A percentile compares a stretch with the other conserved stretches of the same genome.
phyloP scores from a whole-genome alignment of 2,329 filamentous ascomycete species.

The Colletotrichum eleusines region DNA sequence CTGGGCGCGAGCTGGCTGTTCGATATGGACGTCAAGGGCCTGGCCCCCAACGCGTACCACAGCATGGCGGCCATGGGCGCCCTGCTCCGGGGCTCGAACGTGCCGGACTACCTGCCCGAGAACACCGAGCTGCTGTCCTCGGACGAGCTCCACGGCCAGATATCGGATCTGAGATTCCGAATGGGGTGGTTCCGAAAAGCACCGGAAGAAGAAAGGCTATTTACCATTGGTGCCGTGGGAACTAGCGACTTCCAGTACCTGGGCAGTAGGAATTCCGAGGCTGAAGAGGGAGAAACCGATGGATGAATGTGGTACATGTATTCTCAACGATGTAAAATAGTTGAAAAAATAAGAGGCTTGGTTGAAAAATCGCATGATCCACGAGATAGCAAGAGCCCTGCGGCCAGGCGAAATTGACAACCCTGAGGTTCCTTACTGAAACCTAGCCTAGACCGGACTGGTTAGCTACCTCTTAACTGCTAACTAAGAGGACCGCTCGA shows the following conservation, averaged over 20 bases:
- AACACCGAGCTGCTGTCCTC: not conserved
- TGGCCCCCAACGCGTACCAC: constrained; percentile 16
- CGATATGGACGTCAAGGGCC: constrained; percentile 17
- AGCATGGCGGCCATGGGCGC: constrained; percentile 5
- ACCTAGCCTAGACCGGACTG: no score
- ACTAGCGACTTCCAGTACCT: not conserved
- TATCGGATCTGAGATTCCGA: constrained; percentile 5
- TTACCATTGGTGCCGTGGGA: constrained; percentile 11
- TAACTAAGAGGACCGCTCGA: no score
- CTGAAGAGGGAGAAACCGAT: not conserved
- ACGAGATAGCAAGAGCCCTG: no score
- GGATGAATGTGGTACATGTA: not conserved
- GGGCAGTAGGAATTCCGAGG: not conserved
- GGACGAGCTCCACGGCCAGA: not conserved
- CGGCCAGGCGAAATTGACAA: no score
- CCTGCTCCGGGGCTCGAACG: constrained; percentile 16
- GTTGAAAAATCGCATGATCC: no score
- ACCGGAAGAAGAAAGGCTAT: not conserved
- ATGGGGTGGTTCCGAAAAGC: constrained; percentile 15
- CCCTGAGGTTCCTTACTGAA: no score
- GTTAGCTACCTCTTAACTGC: no score
- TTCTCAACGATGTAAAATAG: not conserved
- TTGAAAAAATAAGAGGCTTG: no score
- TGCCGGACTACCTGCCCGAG: not conserved
- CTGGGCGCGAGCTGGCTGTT: not conserved